Conservation (phyloP, 148 eudicot species). For the Heliamphora exappendiculata region DNA sequence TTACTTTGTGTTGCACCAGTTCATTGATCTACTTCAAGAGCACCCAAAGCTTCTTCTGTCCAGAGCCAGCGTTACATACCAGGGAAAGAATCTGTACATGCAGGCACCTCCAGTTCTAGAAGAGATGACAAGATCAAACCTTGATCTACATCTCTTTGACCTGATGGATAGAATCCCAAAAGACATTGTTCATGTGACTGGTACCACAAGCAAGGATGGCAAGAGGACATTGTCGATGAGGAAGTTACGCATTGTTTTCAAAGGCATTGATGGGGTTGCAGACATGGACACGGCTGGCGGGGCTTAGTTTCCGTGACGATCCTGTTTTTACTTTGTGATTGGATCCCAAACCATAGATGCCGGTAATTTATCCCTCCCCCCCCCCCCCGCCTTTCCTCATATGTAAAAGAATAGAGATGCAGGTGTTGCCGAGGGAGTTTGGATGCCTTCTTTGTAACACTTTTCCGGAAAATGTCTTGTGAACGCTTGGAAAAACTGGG, state of each 20-base stretch:
- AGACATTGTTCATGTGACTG: constrained; percentile 66
- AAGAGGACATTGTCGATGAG: constrained; percentile 51
- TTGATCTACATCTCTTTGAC: constrained; percentile 56
- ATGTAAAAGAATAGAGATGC: not conserved
- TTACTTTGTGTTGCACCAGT: constrained; percentile 38
- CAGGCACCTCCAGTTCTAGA: constrained; percentile 93
- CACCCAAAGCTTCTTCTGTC: constrained; percentile 64
- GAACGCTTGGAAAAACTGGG: not conserved
- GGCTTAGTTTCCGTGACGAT: constrained; percentile 26
- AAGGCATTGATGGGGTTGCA: constrained; percentile 52
- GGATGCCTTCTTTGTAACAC: not conserved
- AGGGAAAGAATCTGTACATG: constrained; percentile 85
- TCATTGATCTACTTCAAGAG: constrained; percentile 67
- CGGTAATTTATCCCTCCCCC: not conserved
- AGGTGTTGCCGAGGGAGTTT: not conserved
- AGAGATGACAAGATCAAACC: constrained; percentile 84
- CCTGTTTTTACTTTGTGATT: not conserved
- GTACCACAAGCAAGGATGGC: constrained; percentile 44
- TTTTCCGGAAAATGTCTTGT: not conserved
- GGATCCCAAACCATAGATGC: not conserved
- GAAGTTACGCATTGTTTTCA: constrained; percentile 72
- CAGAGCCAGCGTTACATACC: constrained; percentile 63
- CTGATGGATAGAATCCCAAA: constrained; percentile 56
- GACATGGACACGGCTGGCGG: constrained; percentile 88
- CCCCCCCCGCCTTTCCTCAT: no score